phyloP scores from a whole-genome alignment of 495 filamentous ascomycete genomes.

The Aspergillus taichungensis region DNA sequence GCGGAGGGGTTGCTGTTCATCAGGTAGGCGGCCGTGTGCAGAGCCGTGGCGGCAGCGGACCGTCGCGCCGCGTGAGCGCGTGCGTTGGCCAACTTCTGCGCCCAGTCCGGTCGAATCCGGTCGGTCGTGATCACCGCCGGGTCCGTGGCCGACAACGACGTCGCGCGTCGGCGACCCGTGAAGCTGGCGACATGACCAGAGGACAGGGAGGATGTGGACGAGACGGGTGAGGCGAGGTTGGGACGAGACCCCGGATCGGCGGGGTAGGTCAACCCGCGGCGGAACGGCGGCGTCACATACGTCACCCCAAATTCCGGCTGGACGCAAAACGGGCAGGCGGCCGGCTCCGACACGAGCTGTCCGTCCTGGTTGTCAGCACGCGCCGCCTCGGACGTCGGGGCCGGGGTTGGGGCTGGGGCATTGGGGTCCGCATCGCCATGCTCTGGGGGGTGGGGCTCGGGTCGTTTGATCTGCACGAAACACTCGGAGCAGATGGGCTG shows the following conservation, averaged over 20 bases:
- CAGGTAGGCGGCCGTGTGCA: conserved; percentile 91
- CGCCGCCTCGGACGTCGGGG: conserved; percentile 23
- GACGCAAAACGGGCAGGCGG: conserved; percentile 92
- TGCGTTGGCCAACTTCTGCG: conserved; percentile 77
- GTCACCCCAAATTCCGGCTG: conserved; percentile 92
- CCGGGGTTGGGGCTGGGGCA: conserved; percentile 30
- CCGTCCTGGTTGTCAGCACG: conserved; percentile 43
- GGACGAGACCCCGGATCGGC: conserved; percentile 33
- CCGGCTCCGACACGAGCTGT: conserved; percentile 77
- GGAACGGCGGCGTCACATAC: conserved; percentile 81
- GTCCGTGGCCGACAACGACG: conserved; percentile 73
- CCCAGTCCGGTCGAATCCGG: conserved; percentile 87
- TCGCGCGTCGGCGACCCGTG: conserved; percentile 54
- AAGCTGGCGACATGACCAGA: conserved; percentile 26
- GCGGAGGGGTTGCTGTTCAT: conserved; percentile 56
- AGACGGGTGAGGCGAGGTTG: conserved; percentile 58
- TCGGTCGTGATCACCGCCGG: conserved; percentile 86
- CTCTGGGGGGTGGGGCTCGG: conserved; percentile 92
- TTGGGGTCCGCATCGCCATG: conserved; percentile 53
- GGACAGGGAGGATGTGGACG: conserved; percentile 48
- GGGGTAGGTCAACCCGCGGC: conserved; percentile 69
- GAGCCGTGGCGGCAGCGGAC: conserved; percentile 85
- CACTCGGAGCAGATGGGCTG: conserved; percentile 98
- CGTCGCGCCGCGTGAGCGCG: conserved; percentile 74
- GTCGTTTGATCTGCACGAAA: conserved; percentile 96